Evolutionary conservation across 805 yeast genomes (phyloP).

Genomic region (Novakomyces olei): DNA sequence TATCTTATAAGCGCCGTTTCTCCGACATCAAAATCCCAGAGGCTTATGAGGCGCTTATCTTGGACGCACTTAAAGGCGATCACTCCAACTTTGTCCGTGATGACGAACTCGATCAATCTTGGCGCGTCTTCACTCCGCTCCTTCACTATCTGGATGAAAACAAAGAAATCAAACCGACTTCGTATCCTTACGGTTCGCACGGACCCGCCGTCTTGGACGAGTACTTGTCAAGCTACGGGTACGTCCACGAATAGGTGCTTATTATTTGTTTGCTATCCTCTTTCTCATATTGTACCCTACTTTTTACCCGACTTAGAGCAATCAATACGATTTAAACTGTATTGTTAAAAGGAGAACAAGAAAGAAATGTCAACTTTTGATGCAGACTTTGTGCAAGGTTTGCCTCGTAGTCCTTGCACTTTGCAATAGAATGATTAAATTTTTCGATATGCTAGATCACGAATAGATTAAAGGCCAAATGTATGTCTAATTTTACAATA

Average conservation of each 20-base stretch:
- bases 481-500: too few species aligned
- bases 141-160: conserved; percentile 15
- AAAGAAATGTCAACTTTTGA: not conserved
- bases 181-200: conserved; percentile 1
- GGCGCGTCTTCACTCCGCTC: conserved; percentile 76
- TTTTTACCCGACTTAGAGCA: not conserved
- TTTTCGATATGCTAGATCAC: too few species aligned
- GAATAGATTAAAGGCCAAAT: too few species aligned
- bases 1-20: conserved; percentile 64
- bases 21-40: conserved; percentile 86
- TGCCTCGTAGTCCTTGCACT: too few species aligned
- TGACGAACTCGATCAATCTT: conserved; percentile 83
- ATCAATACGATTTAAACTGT: not conserved
- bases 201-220: conserved; percentile 1
- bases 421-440: too few species aligned
- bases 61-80: conserved; percentile 76
- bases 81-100: conserved; percentile 96
- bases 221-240: conserved; percentile 1
- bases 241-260: not conserved
- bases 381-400: too few species aligned
- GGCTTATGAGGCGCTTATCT: conserved; percentile 87
- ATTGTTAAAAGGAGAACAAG: not conserved
- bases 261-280: not conserved
- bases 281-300: not conserved
- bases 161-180: not conserved